Conservation (phyloP, 306 rosid genomes). For the Prunus mume region DNA sequence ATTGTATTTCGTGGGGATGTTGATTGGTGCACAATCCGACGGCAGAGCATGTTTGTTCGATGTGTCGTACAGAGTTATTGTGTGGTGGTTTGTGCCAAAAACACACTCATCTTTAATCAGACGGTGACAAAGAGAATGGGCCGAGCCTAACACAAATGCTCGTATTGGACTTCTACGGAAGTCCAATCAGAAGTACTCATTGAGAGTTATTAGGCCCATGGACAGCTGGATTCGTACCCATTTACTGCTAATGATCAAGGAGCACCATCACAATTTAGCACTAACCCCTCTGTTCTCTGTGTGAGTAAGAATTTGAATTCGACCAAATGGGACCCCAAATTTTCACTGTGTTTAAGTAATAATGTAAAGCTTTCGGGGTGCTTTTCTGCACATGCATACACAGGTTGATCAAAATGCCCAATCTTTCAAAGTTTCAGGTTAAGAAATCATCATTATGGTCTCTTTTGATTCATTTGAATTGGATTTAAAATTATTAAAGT, state of each 20-base stretch:
- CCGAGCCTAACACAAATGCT: slow-evolving; percentile 11
- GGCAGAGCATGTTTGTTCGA: slow-evolving; percentile 19
- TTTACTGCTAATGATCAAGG: not conserved
- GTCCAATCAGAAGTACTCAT: not conserved
- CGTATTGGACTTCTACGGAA: not conserved
- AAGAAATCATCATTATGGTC: slow-evolving; percentile 13
- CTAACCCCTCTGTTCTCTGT: not conserved
- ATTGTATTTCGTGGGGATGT: slow-evolving; percentile 21
- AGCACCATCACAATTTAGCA: not conserved
- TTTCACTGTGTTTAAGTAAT: not conserved
- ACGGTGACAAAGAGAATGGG: slow-evolving; percentile 16
- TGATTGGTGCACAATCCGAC: slow-evolving; percentile 25
- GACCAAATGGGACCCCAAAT: slow-evolving; percentile 20
- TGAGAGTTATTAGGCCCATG: slow-evolving; percentile 32
- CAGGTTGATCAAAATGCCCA: not conserved
- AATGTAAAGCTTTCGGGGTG: not conserved
- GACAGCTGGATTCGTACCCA: slow-evolving; percentile 33
- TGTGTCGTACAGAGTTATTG: not conserved
- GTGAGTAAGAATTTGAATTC: slow-evolving; percentile 19
- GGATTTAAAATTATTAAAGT: not conserved
- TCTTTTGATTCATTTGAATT: slow-evolving; percentile 4
- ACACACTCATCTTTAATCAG: not conserved
- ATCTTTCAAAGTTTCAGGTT: not conserved
- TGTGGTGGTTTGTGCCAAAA: slow-evolving; percentile 12
- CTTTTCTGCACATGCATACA: not conserved